A percentile compares a stretch with the other conserved stretches of the same genome.
These are phyloP conservation scores for Rhododendron henanense DNA, from an alignment of 148 eudicot genomes.

Conservation along the genomic window DNA sequence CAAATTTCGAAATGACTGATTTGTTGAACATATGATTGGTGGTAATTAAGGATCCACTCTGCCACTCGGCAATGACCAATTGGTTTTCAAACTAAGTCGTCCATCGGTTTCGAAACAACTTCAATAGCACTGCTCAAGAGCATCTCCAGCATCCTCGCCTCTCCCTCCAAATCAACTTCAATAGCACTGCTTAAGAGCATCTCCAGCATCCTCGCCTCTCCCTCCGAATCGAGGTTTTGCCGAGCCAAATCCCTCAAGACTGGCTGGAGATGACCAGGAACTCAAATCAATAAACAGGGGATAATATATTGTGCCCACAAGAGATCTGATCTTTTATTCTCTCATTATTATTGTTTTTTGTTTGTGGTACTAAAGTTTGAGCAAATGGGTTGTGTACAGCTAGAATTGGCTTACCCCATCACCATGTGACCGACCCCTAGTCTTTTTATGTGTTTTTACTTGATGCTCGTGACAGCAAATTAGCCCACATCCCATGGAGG, in stretches of 20 bases:
- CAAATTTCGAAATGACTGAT: background rate
- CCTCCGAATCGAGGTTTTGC: background rate
- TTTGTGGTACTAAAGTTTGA: background rate
- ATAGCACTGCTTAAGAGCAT: no score
- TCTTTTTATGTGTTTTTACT: background rate
- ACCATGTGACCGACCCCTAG: conserved; percentile 20
- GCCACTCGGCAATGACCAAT: background rate
- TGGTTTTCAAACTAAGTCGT: background rate
- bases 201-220: no score
- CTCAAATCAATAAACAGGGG: background rate
- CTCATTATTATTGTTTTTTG: background rate
- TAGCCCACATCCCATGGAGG: conserved; percentile 6
- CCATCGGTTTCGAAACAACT: background rate
- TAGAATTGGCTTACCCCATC: conserved; percentile 19
- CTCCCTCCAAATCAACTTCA: no score
- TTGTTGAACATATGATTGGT: background rate
- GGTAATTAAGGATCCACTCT: background rate
- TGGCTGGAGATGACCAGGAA: background rate
- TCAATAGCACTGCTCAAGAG: no score
- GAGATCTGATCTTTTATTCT: conserved; percentile 1
- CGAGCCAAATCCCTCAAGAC: background rate
- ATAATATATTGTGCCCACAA: background rate
- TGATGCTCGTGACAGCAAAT: conserved; percentile 16
- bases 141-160: no score
- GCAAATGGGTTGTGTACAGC: conserved; percentile 16